Base-by-base conservation (phyloP, 225 moss, liverwort and hornwort genomes). In the Takakia lepidozioides region DNA sequence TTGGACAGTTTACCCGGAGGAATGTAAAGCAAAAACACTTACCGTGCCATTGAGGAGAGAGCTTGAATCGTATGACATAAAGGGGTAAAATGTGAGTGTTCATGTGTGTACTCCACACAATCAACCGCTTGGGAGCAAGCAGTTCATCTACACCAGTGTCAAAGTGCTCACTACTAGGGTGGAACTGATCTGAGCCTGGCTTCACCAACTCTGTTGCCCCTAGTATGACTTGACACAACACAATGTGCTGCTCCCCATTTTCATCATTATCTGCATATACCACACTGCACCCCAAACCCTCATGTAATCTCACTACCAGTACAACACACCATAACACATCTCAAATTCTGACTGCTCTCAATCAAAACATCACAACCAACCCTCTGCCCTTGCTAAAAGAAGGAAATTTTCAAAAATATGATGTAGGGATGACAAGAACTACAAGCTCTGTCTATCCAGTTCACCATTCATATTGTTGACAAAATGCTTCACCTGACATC, bases 221-320 rank as follows among this genome's bases (percentile, higher is more conserved):
- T 64, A 80, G 40, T 10, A 80, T 46, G 52, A 80, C 75, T 54
- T 37, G 54, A 52, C 75, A 75, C 20, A 80, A 58, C 4, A 80
- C 80, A 57, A 80, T 60, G 44, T 80, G 80, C 38, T 71, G 71
- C 13, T 64, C 64, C 43, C 71, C 71, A 9, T 57, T 80, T 64
- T 80, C 80, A 41, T 80, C 80, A 75, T 71, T 61, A 80, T 80
- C 80, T 57, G 80, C 63, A 39, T 75, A 80, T 20, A 80, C 44
- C 10, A 64, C 71, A 7, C 80, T 80, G 80, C 74, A 61, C 43
- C 50, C 56, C 49, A 66, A 62, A 15, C n/a, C n/a, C n/a, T n/a
- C n/a, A n/a, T n/a, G n/a, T n/a, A n/a, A n/a, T n/a, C n/a, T n/a
- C n/a, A n/a, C n/a, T n/a, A n/a, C n/a, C n/a, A n/a, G n/a, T n/a